Evolutionary conservation across 805 yeast species (phyloP).

Genomic region (Candida wancherniae): DNA sequence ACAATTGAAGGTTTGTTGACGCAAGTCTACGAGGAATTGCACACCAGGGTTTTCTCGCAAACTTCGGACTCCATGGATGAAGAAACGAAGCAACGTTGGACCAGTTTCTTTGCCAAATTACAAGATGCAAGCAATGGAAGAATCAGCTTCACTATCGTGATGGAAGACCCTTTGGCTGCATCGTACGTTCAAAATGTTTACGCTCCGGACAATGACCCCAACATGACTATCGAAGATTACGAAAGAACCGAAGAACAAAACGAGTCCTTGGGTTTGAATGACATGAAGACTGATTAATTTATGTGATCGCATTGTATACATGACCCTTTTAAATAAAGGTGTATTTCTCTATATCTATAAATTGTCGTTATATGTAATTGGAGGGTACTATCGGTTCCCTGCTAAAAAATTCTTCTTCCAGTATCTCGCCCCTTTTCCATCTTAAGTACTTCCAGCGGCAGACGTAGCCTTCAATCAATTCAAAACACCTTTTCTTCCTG

Average conservation of each 20-base stretch:
- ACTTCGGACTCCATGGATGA: slow-evolving; percentile 90
- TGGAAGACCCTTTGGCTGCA: slow-evolving; percentile 95
- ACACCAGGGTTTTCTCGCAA: slow-evolving; percentile 75
- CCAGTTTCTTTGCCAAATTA: slow-evolving; percentile 64
- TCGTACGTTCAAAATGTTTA: slow-evolving; percentile 97
- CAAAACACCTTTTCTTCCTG: slow-evolving; percentile 38
- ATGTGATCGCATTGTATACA: slow-evolving; percentile 1
- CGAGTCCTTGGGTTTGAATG: slow-evolving; percentile 81
- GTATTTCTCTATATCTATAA: background rate
- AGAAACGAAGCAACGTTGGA: slow-evolving; percentile 78
- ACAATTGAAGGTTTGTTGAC: slow-evolving; percentile 89
- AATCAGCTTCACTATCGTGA: slow-evolving; percentile 71
- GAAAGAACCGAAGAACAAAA: slow-evolving; percentile 87
- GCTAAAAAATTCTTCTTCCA: slow-evolving; percentile 7
- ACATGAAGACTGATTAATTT: slow-evolving; percentile 35
- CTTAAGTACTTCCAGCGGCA: slow-evolving; percentile 43
- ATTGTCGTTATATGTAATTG: background rate
- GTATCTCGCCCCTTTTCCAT: slow-evolving; percentile 14
- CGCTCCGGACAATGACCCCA: slow-evolving; percentile 97
- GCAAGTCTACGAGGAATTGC: slow-evolving; percentile 87
- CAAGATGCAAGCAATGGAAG: slow-evolving; percentile 80
- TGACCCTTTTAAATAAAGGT: background rate
- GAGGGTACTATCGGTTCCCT: background rate
- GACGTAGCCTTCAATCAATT: slow-evolving; percentile 44
- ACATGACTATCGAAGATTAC: slow-evolving; percentile 85